Conservation (phyloP, 169 alveolate genomes). For the Plasmodium gonderi region DNA sequence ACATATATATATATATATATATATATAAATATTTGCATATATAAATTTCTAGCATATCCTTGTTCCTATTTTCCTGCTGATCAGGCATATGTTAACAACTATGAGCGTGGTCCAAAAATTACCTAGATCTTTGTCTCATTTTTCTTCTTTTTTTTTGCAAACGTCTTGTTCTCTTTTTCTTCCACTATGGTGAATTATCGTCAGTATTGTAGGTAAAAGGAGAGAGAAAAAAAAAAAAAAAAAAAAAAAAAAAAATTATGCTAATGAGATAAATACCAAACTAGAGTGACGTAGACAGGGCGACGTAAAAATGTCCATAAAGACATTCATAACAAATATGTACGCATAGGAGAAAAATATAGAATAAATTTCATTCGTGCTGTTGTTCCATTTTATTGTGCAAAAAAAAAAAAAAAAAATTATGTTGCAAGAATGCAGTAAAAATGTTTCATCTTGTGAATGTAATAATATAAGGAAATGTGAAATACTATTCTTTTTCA, state of each 20-base stretch:
- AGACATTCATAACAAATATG: too few species aligned
- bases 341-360: too few species aligned
- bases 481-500: too few species aligned
- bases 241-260: neutral
- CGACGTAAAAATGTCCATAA: too few species aligned
- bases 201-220: neutral
- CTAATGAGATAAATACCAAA: neutral
- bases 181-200: conserved; percentile 92
- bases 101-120: conserved; percentile 24
- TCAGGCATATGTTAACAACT: too few species aligned
- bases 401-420: neutral
- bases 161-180: conserved; percentile 93
- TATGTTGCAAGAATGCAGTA: neutral
- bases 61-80: too few species aligned
- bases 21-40: too few species aligned
- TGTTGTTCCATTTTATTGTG: neutral
- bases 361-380: neutral
- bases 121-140: conserved; percentile 93
- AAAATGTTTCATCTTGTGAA: too few species aligned
- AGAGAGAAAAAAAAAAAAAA: neutral
- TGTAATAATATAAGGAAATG: too few species aligned
- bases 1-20: conserved; percentile 6
- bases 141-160: conserved; percentile 92
- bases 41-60: too few species aligned
- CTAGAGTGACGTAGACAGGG: neutral